phyloP scores from a whole-genome alignment of 306 rosid species.

The Amphicarpaea edgeworthii region DNA sequence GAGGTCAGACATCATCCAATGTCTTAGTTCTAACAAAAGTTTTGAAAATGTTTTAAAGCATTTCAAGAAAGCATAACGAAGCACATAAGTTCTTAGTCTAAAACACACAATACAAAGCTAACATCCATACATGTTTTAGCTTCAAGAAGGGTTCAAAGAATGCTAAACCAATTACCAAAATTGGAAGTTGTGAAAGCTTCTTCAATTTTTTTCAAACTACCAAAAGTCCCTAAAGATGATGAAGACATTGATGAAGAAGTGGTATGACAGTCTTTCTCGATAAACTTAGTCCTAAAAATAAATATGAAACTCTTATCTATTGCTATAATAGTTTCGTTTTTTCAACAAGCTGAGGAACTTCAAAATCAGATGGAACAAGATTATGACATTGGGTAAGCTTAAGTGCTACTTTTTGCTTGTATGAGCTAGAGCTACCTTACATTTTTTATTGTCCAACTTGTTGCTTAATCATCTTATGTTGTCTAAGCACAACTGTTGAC shows the following conservation, averaged over 20 bases:
- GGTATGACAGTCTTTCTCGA: constrained; percentile 46
- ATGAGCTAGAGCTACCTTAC: not conserved
- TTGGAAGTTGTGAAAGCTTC: constrained; percentile 93
- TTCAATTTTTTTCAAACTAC: constrained; percentile 91
- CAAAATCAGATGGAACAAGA: constrained; percentile 90
- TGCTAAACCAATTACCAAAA: constrained; percentile 89
- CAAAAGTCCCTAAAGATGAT: constrained; percentile 89
- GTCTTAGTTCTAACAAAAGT: too few relatives aligned
- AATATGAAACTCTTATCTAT: not conserved
- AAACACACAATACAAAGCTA: too few relatives aligned
- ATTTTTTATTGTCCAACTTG: not conserved
- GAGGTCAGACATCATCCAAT: too few relatives aligned
- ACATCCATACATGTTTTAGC: too few relatives aligned
- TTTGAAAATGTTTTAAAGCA: too few relatives aligned
- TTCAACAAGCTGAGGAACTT: constrained; percentile 82
- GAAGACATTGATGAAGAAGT: constrained; percentile 88
- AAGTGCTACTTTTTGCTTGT: not conserved
- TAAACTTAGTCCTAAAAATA: not conserved
- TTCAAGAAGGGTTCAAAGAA: constrained; percentile 92
- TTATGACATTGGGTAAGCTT: constrained; percentile 85
- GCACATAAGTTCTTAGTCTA: too few relatives aligned
- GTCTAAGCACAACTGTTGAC: not conserved
- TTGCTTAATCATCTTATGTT: not conserved
- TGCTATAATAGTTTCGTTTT: not conserved
- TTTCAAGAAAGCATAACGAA: too few relatives aligned